Percentiles rank a stretch among this genome's conserved stretches.
Evolutionary conservation across 2,329 filamentous ascomycete species (phyloP).

Genomic region (Epichloe sylvatica): DNA sequence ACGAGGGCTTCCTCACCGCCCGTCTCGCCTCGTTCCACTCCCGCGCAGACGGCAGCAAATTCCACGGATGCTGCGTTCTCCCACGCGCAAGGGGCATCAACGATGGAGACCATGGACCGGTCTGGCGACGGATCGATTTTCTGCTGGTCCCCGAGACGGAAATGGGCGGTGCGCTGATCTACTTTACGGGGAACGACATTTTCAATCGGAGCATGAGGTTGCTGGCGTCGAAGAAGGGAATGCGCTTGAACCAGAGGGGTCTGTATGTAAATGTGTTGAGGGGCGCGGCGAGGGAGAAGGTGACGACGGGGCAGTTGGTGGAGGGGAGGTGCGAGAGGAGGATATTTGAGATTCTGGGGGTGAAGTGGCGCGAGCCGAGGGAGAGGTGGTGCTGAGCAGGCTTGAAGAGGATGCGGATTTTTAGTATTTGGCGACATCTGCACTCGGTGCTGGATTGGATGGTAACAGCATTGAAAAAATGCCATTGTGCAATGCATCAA

Average conservation of each 20-base stretch:
- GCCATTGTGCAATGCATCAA: too few relatives aligned
- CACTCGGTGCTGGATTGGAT: too few relatives aligned
- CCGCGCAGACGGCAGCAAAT: constrained; percentile 54
- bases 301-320: constrained; percentile 50
- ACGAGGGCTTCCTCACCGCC: constrained; percentile 52
- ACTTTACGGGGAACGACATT: constrained; percentile 90
- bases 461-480: too few relatives aligned
- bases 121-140: constrained; percentile 76
- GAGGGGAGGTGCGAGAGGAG: constrained; percentile 61
- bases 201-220: constrained; percentile 81
- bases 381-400: constrained; percentile 53
- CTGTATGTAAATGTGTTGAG: constrained; percentile 35
- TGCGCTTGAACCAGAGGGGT: constrained; percentile 74
- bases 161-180: constrained; percentile 75
- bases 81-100: constrained; percentile 24
- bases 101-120: constrained; percentile 20
- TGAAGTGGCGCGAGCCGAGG: constrained; percentile 69
- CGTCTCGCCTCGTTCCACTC: constrained; percentile 44
- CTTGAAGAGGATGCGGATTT: not conserved
- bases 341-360: constrained; percentile 70
- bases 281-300: constrained; percentile 35
- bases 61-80: constrained; percentile 73
- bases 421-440: too few relatives aligned
- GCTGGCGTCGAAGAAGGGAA: constrained; percentile 64
- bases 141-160: constrained; percentile 68